phyloP scores from a whole-genome alignment of 352 stramenopile species.

The Thalassiosira hispida region DNA sequence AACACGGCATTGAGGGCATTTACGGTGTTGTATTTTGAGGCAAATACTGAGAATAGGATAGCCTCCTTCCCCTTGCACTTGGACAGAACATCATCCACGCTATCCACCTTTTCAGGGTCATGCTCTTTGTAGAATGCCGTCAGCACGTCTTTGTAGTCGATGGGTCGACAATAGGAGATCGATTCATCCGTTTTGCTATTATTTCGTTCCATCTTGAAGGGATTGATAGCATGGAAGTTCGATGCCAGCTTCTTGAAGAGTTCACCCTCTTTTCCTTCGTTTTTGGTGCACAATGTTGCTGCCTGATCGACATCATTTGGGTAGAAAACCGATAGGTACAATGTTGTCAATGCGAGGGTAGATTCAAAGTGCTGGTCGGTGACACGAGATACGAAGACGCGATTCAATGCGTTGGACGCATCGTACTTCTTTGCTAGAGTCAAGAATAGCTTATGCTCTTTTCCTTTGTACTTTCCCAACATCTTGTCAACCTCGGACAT shows the following conservation, averaged over 20 bases:
- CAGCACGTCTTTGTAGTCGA: constrained; percentile 35
- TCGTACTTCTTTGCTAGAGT: constrained; percentile 36
- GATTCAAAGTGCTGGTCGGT: constrained; percentile 2
- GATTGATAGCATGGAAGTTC: constrained; percentile 41
- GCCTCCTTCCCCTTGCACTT: constrained; percentile 36
- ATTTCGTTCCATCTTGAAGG: constrained; percentile 16
- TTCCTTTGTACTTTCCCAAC: constrained; percentile 21
- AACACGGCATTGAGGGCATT: constrained; percentile 40
- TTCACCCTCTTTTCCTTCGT: constrained; percentile 33
- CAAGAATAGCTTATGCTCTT: constrained; percentile 33
- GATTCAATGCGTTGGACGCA: constrained; percentile 36
- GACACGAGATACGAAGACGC: constrained; percentile 8
- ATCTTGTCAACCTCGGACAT: constrained; percentile 18
- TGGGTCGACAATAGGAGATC: neutral
- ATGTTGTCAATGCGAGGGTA: constrained; percentile 8
- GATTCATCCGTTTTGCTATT: neutral
- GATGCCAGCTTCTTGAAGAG: constrained; percentile 31
- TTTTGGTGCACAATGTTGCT: constrained; percentile 3
- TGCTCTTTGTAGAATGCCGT: constrained; percentile 25
- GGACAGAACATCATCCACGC: constrained; percentile 26
- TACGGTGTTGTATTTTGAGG: constrained; percentile 20
- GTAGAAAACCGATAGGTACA: constrained; percentile 31
- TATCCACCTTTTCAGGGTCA: constrained; percentile 16
- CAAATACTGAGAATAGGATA: constrained; percentile 42
- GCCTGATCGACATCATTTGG: constrained; percentile 20